These are phyloP conservation scores for Globisporangium recalcitrans DNA, from an alignment of 352 stramenopile species.

Conservation along the genomic window DNA sequence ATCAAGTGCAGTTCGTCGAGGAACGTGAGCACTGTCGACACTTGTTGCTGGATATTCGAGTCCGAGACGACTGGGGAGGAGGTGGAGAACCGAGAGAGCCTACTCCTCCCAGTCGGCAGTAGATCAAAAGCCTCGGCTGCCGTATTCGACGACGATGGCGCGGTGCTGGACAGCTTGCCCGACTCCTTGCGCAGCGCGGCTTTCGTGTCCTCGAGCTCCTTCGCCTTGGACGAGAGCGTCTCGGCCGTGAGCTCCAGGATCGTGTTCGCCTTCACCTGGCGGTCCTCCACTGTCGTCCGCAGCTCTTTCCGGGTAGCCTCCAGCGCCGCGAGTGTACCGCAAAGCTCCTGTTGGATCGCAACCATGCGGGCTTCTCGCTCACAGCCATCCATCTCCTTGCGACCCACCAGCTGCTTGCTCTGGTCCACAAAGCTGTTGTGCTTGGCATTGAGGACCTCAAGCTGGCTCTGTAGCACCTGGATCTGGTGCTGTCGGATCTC, in stretches of 20 bases:
- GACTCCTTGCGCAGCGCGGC: conserved; percentile 52
- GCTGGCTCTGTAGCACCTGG: conserved; percentile 20
- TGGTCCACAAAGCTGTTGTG: conserved; percentile 18
- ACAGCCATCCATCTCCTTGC: conserved; percentile 38
- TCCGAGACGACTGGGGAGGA: not conserved
- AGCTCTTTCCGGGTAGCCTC: conserved; percentile 29
- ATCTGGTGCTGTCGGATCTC: conserved; percentile 19
- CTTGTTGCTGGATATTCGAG: conserved; percentile 24
- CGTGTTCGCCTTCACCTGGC: conserved; percentile 47
- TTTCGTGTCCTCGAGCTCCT: conserved; percentile 53
- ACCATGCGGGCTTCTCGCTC: conserved; percentile 30
- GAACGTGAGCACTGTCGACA: conserved; percentile 38
- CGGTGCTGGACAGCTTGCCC: conserved; percentile 30
- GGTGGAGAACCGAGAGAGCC: not conserved
- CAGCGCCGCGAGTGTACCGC: conserved; percentile 16
- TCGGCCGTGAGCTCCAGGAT: conserved; percentile 64
- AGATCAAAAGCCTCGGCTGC: not conserved
- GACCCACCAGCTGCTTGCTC: conserved; percentile 20
- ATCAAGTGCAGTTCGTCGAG: conserved; percentile 54
- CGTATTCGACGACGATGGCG: not conserved
- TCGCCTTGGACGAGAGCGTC: conserved; percentile 49
- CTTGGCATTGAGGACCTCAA: conserved; percentile 13
- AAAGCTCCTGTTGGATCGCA: conserved; percentile 21
- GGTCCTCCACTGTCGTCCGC: conserved; percentile 30
- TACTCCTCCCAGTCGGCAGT: not conserved